Percentiles rank a stretch among this genome's conserved stretches.
phyloP scores from a whole-genome alignment of 2,329 filamentous ascomycete genomes.

The Spiromastix sp. region DNA sequence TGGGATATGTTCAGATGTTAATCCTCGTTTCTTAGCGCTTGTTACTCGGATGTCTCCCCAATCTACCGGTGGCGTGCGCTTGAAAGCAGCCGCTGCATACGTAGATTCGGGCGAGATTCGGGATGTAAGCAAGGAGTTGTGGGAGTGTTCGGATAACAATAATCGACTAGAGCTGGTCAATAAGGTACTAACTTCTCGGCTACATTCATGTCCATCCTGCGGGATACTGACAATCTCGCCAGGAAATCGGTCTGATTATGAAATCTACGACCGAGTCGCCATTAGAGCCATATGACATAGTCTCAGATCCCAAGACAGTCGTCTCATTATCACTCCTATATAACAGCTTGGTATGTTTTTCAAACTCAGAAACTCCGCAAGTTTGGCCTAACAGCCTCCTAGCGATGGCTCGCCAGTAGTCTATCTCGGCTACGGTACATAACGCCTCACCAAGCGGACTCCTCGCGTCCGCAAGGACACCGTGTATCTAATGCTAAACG shows the following conservation, averaged over 20 bases:
- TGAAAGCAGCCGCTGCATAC: slow-evolving; percentile 61
- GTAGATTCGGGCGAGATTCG: slow-evolving; percentile 62
- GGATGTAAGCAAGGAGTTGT: slow-evolving; percentile 58
- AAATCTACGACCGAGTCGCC: slow-evolving; percentile 46
- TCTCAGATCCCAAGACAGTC: slow-evolving; percentile 79
- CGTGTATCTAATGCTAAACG: slow-evolving; percentile 51
- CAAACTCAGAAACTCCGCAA: not conserved
- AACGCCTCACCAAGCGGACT: slow-evolving; percentile 65
- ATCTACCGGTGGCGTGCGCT: slow-evolving; percentile 47
- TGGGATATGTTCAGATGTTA: slow-evolving; percentile 1
- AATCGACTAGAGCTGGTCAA: slow-evolving; percentile 48
- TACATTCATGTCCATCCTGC: too few species aligned
- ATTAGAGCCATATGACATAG: slow-evolving; percentile 69
- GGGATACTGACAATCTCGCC: slow-evolving; percentile 19
- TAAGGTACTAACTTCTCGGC: slow-evolving; percentile 34
- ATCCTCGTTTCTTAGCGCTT: slow-evolving; percentile 34
- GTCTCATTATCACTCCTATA: slow-evolving; percentile 78
- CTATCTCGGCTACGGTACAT: slow-evolving; percentile 73
- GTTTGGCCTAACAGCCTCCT: slow-evolving; percentile 10
- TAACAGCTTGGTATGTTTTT: slow-evolving; percentile 63
- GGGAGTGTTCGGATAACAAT: slow-evolving; percentile 41
- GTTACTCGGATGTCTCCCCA: slow-evolving; percentile 48
- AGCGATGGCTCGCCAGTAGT: slow-evolving; percentile 84
- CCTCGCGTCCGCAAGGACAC: slow-evolving; percentile 35
- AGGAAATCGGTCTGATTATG: slow-evolving; percentile 46